Evolutionary conservation across 2,329 filamentous ascomycete species (phyloP), one percentile per base, ranked within the genome.

Genomic region (Beauveria asiatica): DNA sequence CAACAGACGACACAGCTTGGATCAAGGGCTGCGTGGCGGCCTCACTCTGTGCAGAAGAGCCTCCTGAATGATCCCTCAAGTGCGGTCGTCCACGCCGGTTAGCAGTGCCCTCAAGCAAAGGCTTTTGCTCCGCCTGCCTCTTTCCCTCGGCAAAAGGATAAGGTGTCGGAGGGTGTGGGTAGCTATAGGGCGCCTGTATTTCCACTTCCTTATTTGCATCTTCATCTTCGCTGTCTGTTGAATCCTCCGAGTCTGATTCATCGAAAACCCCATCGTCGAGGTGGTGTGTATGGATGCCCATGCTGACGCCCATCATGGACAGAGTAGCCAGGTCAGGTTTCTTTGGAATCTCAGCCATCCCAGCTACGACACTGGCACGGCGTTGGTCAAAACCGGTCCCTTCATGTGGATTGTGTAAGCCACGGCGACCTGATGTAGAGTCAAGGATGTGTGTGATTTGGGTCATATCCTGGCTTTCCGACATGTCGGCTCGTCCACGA

Each of bases 201-300:
- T 72, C 70, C 25, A 70, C 70, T 37, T 72, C 70, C 6, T 69
- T 67, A 21, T 68, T 67, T 9, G 68, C 65, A 2, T 63, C 65
- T n/a, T 70, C 70, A 13, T 66, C 67, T n/a, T 75, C 72, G 8
- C 67, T 67, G 41, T 72, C 71, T 1, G 66, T 68, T 11, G 69
- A 66, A 5, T 68, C 65, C 11, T 74, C 72, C 3, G 67, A 68
- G 42, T 65, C 66, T 9, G 70, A 66, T 25, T 75, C 70, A 11
- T 78, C 76, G 4, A 89, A 76, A 11, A 88, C 80, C 25, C 84
- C 81, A 60, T 83, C 80, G 9, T 84, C 80, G 2, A 95, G 74
- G 59, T 85, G 84, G 64, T 92, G 88, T 3, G 89, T 92, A 64
- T 86, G 86, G 73, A 93, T 92, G 1, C 87, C 87, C 63, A 90